phyloP scores from a whole-genome alignment of 306 rosid genomes.

The Rubus parviflorus region DNA sequence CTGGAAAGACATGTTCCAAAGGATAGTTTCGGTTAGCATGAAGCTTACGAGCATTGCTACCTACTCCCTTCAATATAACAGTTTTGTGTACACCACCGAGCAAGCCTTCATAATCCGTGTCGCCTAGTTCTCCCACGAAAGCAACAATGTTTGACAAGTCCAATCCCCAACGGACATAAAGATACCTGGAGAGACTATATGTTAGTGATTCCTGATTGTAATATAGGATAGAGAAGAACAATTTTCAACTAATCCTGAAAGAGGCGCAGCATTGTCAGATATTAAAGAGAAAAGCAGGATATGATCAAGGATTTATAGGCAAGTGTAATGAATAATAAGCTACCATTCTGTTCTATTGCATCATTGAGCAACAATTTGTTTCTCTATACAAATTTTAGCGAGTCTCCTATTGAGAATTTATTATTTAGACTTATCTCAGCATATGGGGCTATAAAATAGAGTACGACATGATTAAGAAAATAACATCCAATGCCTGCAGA shows the following conservation, averaged over 20 bases:
- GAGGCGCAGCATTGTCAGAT: not conserved
- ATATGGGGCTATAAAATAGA: not conserved
- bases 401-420: not conserved
- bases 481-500: not conserved
- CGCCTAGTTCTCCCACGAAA: conserved; percentile 57
- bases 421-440: not conserved
- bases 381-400: not conserved
- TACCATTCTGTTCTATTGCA: not conserved
- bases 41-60: conserved; percentile 33
- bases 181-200: conserved; percentile 38
- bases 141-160: conserved; percentile 46
- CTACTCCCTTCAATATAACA: conserved; percentile 39
- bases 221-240: not conserved
- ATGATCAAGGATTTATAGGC: not conserved
- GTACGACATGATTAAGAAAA: not conserved
- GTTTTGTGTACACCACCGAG: conserved; percentile 52
- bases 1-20: conserved; percentile 34
- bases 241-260: not conserved
- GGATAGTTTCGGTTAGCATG: conserved; percentile 46
- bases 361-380: not conserved
- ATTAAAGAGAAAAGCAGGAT: not conserved
- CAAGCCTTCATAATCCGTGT: conserved; percentile 60
- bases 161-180: conserved; percentile 57
- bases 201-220: not conserved
- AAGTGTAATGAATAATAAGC: not conserved